Evolutionary conservation across 2,329 filamentous ascomycete species (phyloP).

Genomic region (Alternaria sp.): DNA sequence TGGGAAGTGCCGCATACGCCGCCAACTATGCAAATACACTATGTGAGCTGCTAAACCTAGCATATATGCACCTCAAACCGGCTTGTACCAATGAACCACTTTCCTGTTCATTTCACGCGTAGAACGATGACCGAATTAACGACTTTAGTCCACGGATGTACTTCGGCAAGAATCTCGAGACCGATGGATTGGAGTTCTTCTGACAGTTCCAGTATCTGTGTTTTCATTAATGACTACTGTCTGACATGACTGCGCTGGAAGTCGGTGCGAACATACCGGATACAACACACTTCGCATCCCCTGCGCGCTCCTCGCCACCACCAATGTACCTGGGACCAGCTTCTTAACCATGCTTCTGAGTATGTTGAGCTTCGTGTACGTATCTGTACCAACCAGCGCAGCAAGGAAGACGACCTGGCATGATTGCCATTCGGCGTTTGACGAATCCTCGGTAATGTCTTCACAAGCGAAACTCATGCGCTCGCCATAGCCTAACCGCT

Average conservation of each 20-base stretch:
- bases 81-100: background rate
- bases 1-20: background rate
- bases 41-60: background rate
- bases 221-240: background rate
- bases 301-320: slow-evolving; percentile 56
- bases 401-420: slow-evolving; percentile 60
- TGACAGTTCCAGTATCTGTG: slow-evolving; percentile 49
- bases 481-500: slow-evolving; percentile 46
- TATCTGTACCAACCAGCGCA: slow-evolving; percentile 55
- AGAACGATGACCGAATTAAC: slow-evolving; percentile 59
- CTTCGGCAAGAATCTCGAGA: slow-evolving; percentile 51
- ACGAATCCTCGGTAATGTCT: slow-evolving; percentile 32
- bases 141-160: slow-evolving; percentile 58
- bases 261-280: slow-evolving; percentile 46
- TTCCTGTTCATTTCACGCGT: slow-evolving; percentile 20
- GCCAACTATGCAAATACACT: background rate
- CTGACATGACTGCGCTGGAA: background rate
- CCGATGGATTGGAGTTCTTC: slow-evolving; percentile 35
- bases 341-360: slow-evolving; percentile 45
- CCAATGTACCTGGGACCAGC: slow-evolving; percentile 52
- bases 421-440: slow-evolving; percentile 29
- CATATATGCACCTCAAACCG: background rate
- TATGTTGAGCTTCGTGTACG: slow-evolving; percentile 52
- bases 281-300: slow-evolving; percentile 56
- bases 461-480: slow-evolving; percentile 49